These are phyloP conservation scores for Dipodascus geniculatus DNA, from an alignment of 805 yeast genomes.

Conservation along the genomic window DNA sequence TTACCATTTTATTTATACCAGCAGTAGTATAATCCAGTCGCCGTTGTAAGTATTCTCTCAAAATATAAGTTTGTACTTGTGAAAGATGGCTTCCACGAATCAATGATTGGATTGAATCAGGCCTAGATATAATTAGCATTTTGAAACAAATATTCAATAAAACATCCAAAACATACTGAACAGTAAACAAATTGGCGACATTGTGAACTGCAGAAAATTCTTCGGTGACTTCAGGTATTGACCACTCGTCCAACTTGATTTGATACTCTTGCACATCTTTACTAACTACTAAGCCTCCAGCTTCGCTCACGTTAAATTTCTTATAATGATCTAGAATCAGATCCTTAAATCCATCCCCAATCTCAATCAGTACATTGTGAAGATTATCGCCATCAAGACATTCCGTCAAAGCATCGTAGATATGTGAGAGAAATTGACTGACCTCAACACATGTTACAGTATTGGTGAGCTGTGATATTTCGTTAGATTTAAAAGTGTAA, in stretches of 20 bases:
- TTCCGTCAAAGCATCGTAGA: conserved; percentile 30
- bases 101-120: conserved; percentile 63
- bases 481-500: conserved; percentile 33
- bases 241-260: conserved; percentile 55
- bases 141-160: background rate
- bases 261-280: conserved; percentile 76
- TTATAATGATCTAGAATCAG: conserved; percentile 60
- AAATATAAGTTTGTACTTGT: conserved; percentile 28
- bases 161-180: conserved; percentile 31
- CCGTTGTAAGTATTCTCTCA: conserved; percentile 55
- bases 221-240: conserved; percentile 45
- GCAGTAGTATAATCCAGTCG: conserved; percentile 58
- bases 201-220: conserved; percentile 65
- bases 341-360: conserved; percentile 48
- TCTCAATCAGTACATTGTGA: conserved; percentile 36
- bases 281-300: conserved; percentile 68
- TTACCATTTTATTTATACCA: conserved; percentile 22
- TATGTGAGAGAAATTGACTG: conserved; percentile 37
- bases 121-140: conserved; percentile 20
- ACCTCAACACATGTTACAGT: conserved; percentile 62
- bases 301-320: conserved; percentile 61
- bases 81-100: conserved; percentile 73
- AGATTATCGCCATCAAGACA: conserved; percentile 38
- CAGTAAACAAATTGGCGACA: conserved; percentile 73
- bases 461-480: conserved; percentile 24